phyloP scores from a whole-genome alignment of 441 rosid genomes.

The California macrophylla region DNA sequence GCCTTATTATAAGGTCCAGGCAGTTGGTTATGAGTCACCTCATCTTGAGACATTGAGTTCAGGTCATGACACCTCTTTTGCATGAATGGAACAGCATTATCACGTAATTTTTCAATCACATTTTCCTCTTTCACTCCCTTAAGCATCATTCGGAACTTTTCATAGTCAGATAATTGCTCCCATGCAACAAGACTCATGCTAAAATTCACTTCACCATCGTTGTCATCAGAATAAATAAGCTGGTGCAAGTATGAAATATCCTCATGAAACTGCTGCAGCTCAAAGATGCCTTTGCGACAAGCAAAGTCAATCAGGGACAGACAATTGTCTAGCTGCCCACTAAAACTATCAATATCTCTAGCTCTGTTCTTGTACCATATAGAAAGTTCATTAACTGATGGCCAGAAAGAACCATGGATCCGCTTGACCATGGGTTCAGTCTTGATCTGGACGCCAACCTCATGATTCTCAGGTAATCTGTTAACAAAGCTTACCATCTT shows the following conservation, averaged over 20 bases:
- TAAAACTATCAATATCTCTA: conserved; percentile 69
- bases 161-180: conserved; percentile 80
- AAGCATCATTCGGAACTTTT: conserved; percentile 73
- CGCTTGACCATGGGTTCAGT: conserved; percentile 73
- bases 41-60: conserved; percentile 22
- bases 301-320: conserved; percentile 70
- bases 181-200: conserved; percentile 63
- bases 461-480: conserved; percentile 43
- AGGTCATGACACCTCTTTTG: conserved; percentile 28
- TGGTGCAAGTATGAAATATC: conserved; percentile 69
- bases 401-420: conserved; percentile 57
- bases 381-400: conserved; percentile 55
- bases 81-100: conserved; percentile 77
- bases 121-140: conserved; percentile 57
- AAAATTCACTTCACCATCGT: conserved; percentile 39
- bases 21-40: conserved; percentile 19
- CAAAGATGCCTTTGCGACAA: conserved; percentile 60
- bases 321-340: conserved; percentile 89
- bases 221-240: conserved; percentile 58
- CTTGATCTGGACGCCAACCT: conserved; percentile 40
- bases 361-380: conserved; percentile 85
- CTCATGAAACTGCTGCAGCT: conserved; percentile 63
- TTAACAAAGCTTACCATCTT: conserved; percentile 53
- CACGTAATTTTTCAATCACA: conserved; percentile 49
- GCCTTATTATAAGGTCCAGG: conserved; percentile 25